Conservation (phyloP, 2,329 filamentous ascomycete genomes). For the Aspergillus jensenii region DNA sequence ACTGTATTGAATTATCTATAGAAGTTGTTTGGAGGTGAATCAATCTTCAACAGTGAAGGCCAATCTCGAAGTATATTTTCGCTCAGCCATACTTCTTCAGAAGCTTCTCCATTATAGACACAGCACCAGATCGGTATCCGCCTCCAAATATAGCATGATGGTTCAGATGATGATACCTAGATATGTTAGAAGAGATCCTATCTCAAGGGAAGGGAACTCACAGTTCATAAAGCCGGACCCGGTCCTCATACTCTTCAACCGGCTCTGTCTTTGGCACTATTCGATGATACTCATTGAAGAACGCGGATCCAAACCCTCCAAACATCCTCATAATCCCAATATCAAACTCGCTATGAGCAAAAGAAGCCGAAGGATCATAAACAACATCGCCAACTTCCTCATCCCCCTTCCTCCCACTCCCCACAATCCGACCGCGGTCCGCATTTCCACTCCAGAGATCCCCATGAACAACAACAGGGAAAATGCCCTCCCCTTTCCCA, state of each 20-base stretch:
- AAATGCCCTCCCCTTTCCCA: slow-evolving; percentile 55
- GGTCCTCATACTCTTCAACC: slow-evolving; percentile 78
- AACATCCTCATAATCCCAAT: slow-evolving; percentile 97
- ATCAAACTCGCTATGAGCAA: slow-evolving; percentile 87
- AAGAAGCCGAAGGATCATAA: slow-evolving; percentile 78
- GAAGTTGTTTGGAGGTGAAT: not conserved
- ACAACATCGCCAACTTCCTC: slow-evolving; percentile 69
- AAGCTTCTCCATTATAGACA: slow-evolving; percentile 75
- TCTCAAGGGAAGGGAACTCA: slow-evolving; percentile 46
- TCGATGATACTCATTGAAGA: slow-evolving; percentile 75
- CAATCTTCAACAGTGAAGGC: not conserved
- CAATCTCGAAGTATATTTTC: not conserved
- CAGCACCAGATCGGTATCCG: slow-evolving; percentile 71
- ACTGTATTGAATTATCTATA: not conserved
- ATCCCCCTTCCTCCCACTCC: slow-evolving; percentile 33
- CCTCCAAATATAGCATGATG: slow-evolving; percentile 84
- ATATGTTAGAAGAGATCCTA: not conserved
- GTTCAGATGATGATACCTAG: slow-evolving; percentile 84
- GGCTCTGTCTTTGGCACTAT: slow-evolving; percentile 79
- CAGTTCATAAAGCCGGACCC: slow-evolving; percentile 78
- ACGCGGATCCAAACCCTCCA: slow-evolving; percentile 73
- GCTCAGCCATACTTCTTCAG: slow-evolving; percentile 65
- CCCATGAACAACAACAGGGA: slow-evolving; percentile 82
- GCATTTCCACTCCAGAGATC: slow-evolving; percentile 94
- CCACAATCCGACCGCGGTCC: slow-evolving; percentile 62